phyloP scores from a whole-genome alignment of 1,284 basidiomycete genomes.

The Xerocomus minutiporus region DNA sequence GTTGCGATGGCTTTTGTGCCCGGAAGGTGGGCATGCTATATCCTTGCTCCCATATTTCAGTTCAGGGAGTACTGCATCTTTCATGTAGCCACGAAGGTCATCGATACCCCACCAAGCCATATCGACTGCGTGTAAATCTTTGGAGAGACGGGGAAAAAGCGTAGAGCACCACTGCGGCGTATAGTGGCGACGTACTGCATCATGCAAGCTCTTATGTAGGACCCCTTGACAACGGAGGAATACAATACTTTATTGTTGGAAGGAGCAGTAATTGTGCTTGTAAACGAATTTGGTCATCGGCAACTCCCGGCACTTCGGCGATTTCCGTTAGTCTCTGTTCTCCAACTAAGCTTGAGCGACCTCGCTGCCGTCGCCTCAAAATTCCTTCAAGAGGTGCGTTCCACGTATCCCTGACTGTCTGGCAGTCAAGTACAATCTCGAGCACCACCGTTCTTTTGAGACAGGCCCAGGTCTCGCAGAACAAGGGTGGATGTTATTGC shows the following conservation, averaged over 20 bases:
- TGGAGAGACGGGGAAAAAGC: not conserved
- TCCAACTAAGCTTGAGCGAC: not conserved
- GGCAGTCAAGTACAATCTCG: too few species aligned
- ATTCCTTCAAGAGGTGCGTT: constrained; percentile 28
- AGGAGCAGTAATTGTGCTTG: not conserved
- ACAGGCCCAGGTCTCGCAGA: constrained; percentile 4
- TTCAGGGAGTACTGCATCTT: constrained; percentile 37
- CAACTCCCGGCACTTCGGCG: constrained; percentile 21
- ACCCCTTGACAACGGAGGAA: constrained; percentile 23
- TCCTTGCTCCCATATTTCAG: constrained; percentile 32
- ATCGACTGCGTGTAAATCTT: not conserved
- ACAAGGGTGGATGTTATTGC: constrained; percentile 27
- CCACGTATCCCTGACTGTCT: constrained; percentile 1
- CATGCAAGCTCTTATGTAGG: constrained; percentile 19
- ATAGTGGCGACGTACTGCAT: constrained; percentile 2
- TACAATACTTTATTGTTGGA: constrained; percentile 21
- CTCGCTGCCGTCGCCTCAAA: constrained; percentile 13
- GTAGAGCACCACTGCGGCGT: not conserved
- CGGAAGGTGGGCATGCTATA: constrained; percentile 29
- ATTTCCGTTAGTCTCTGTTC: constrained; percentile 14
- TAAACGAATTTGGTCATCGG: constrained; percentile 17
- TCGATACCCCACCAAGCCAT: constrained; percentile 33
- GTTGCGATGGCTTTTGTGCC: constrained; percentile 38
- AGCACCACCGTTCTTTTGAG: constrained; percentile 10
- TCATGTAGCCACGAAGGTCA: constrained; percentile 38